Base-by-base conservation (phyloP, 2,329 filamentous ascomycete genomes). In the Alternaria rosae region DNA sequence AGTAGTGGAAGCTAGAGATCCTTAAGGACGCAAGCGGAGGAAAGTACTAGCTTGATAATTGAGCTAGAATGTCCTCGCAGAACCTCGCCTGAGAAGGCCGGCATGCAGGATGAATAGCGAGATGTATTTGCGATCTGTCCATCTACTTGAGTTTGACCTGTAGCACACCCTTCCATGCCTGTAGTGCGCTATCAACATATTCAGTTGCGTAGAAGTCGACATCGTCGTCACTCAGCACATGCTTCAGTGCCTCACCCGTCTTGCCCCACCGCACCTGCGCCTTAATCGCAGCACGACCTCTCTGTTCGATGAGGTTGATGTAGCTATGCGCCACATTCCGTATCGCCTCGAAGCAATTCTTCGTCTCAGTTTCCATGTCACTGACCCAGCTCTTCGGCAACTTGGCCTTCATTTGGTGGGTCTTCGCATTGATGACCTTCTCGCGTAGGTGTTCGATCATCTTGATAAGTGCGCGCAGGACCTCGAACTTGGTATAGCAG, bases 91-190 rank as follows among this genome's bases (percentile, higher is more conserved):
- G 15, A 30, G 15, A 13, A 50, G 26, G 12, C n/a, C 38, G 35
- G 23, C 30, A 35, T 42, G n/a, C 43, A 30, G 21, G 41, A 42
- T 3, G 11, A 20, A 3, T 23, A 23, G n/a, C 7, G 28, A 17
- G 9, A 42, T 30, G 12, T n/a, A 50, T 26, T 20, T 17, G 32
- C 23, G 4, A 15, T 23, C 15, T 47, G 20, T 23, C 25, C 21
- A n/a, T 55, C 66, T 76, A 77, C 65, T 68, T 72, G n/a, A 77
- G 64, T 65, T 75, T 78, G 17, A 79, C 76, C 62, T 71, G 72
- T 47, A 72, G 44, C 15, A 79, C 67, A 1, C 74, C 75, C 17
- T 69, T 67, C 66, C 77, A 69, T 4, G 74, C 71, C 23, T 78
- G 75, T 3, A 74, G 45, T 6, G 70, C 73, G n/a, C 72, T 74